Conservation (phyloP, 768 basidiomycete species). For the Lactifluus piperatus region DNA sequence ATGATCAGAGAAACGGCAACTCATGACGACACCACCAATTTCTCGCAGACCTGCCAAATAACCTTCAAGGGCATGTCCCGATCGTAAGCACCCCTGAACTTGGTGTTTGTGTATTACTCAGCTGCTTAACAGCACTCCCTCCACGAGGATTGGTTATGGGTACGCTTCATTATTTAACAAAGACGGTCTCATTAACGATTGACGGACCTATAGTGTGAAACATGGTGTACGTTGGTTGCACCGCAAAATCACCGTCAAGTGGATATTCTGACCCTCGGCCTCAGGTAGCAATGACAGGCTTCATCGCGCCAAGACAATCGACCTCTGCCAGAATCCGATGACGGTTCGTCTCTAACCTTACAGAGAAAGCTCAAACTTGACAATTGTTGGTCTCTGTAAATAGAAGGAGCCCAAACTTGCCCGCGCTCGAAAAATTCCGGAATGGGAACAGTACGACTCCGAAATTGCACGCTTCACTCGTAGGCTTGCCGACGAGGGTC, state of each 20-base stretch:
- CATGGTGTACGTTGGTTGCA: conserved; percentile 75
- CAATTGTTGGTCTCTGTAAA: not conserved
- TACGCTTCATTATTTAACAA: conserved; percentile 30
- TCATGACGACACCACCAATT: not conserved
- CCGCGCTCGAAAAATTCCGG: conserved; percentile 90
- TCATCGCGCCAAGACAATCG: conserved; percentile 79
- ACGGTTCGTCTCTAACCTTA: conserved; percentile 47
- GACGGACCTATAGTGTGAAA: conserved; percentile 64
- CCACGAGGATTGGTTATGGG: conserved; percentile 94
- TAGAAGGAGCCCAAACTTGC: conserved; percentile 97
- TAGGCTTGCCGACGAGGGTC: conserved; percentile 59
- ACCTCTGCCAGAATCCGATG: conserved; percentile 93
- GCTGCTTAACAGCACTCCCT: conserved; percentile 58
- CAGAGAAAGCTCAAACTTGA: not conserved
- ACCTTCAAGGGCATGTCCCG: conserved; percentile 84
- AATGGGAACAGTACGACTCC: conserved; percentile 91
- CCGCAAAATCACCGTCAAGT: not conserved
- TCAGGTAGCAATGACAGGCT: conserved; percentile 77
- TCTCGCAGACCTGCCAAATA: conserved; percentile 82
- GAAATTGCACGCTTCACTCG: conserved; percentile 83
- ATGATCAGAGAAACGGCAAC: not conserved
- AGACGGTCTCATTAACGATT: not conserved
- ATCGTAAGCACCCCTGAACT: conserved; percentile 54
- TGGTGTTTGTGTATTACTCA: conserved; percentile 3
- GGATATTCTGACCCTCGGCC: not conserved